phyloP scores from a whole-genome alignment of 768 basidiomycete species.

The Tulasnella sp. region DNA sequence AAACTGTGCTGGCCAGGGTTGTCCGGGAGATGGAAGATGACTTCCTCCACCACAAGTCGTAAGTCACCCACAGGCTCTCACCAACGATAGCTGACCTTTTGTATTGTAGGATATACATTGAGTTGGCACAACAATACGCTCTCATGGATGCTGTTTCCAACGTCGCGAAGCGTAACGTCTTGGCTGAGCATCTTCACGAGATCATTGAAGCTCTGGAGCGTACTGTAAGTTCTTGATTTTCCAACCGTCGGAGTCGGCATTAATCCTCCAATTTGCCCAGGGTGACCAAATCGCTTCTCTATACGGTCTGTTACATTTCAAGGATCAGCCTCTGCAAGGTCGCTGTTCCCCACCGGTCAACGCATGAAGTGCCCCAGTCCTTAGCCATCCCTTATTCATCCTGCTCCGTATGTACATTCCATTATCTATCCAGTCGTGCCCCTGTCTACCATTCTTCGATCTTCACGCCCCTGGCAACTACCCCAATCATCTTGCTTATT shows the following conservation, averaged over 20 bases:
- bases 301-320: slow-evolving; percentile 70
- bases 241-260: not conserved
- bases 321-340: slow-evolving; percentile 45
- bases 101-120: slow-evolving; percentile 62
- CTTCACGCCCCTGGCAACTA: no score
- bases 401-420: no score
- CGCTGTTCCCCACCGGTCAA: no score
- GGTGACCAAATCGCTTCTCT: slow-evolving; percentile 90
- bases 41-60: slow-evolving; percentile 92
- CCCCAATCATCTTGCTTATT: no score
- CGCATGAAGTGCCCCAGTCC: no score
- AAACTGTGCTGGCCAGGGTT: slow-evolving; percentile 74
- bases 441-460: no score
- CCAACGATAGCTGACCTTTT: not conserved
- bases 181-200: slow-evolving; percentile 79
- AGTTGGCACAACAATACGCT: slow-evolving; percentile 88
- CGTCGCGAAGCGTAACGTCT: slow-evolving; percentile 65
- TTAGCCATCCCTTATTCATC: no score
- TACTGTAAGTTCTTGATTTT: slow-evolving; percentile 43
- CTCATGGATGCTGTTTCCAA: slow-evolving; percentile 74
- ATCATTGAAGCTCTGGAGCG: slow-evolving; percentile 86
- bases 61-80: slow-evolving; percentile 22
- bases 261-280: slow-evolving; percentile 30
- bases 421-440: no score
- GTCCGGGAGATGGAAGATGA: slow-evolving; percentile 87